These are phyloP conservation scores for Epithele typhae DNA, from an alignment of 768 basidiomycete species.

Conservation along the genomic window DNA sequence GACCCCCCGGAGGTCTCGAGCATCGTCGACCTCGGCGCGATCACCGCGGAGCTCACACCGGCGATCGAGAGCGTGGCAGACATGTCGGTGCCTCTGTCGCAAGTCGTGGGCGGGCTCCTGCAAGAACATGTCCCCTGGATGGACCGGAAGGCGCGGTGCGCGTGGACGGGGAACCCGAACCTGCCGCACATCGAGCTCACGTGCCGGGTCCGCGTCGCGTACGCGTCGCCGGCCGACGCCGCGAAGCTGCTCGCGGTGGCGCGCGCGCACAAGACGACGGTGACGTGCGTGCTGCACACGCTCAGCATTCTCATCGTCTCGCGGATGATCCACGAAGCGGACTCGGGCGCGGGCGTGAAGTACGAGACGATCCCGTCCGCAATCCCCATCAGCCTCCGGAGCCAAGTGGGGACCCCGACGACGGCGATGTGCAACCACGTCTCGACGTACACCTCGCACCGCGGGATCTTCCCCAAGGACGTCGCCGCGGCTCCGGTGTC, in stretches of 20 bases:
- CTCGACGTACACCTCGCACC: conserved; percentile 21
- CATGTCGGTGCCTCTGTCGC: conserved; percentile 27
- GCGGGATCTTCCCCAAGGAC: conserved; percentile 25
- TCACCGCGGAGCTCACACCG: conserved; percentile 15
- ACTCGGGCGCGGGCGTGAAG: neutral
- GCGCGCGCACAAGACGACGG: conserved; percentile 28
- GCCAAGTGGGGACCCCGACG: conserved; percentile 21
- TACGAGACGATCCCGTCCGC: conserved; percentile 11
- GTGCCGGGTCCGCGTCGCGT: conserved; percentile 26
- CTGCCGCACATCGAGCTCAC: conserved; percentile 11
- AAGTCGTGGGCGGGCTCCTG: conserved; percentile 20
- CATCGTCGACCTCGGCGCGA: no score
- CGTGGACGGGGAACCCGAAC: conserved; percentile 32
- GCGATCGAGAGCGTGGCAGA: conserved; percentile 27
- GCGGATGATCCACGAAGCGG: neutral
- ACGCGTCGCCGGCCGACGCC: conserved; percentile 22
- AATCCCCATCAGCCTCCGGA: conserved; percentile 33
- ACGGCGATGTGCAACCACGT: conserved; percentile 33
- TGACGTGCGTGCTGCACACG: conserved; percentile 29
- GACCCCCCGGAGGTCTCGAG: no score
- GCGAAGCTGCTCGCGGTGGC: conserved; percentile 22
- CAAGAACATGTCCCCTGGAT: conserved; percentile 30
- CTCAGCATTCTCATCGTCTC: conserved; percentile 28
- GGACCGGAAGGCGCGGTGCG: conserved; percentile 19
- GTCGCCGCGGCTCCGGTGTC: conserved; percentile 25